Conservation (phyloP, 2,329 filamentous ascomycete species). For the Sporothrix euskadiensis region DNA sequence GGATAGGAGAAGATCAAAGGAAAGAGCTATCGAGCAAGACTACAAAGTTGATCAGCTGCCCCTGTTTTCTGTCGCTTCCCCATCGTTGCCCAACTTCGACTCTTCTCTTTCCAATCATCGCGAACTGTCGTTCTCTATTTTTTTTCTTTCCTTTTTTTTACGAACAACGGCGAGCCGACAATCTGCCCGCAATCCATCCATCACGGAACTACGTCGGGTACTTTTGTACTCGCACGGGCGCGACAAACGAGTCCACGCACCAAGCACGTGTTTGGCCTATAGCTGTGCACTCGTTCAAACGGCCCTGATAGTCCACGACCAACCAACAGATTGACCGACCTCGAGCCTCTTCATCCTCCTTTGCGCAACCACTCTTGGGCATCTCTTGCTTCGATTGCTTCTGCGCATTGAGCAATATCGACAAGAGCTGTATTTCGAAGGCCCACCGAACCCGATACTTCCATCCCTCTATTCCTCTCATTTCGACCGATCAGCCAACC, state of each 20-base stretch:
- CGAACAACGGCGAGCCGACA: not conserved
- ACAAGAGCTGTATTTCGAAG: not conserved
- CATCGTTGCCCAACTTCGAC: not conserved
- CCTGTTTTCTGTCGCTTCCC: not conserved
- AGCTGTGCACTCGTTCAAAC: not conserved
- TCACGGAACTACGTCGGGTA: not conserved
- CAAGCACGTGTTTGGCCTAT: not conserved
- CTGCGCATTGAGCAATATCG: no score
- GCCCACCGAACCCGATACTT: not conserved
- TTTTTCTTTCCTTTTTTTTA: not conserved
- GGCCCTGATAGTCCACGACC: not conserved
- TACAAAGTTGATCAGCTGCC: not conserved
- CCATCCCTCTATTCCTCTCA: not conserved
- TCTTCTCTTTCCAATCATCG: not conserved
- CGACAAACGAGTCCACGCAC: not conserved
- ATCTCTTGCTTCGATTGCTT: not conserved
- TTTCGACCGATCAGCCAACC: not conserved
- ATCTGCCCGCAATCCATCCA: not conserved
- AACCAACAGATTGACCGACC: not conserved
- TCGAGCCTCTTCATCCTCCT: not conserved
- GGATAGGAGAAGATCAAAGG: slow-evolving; percentile 6
- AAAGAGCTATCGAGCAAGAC: slow-evolving; percentile 14
- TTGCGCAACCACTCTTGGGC: not conserved
- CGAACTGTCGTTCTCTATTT: no score
- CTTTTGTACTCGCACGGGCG: not conserved